Base-by-base conservation (phyloP, 176 grass and related monocot species). In the Oryza meyeriana region DNA sequence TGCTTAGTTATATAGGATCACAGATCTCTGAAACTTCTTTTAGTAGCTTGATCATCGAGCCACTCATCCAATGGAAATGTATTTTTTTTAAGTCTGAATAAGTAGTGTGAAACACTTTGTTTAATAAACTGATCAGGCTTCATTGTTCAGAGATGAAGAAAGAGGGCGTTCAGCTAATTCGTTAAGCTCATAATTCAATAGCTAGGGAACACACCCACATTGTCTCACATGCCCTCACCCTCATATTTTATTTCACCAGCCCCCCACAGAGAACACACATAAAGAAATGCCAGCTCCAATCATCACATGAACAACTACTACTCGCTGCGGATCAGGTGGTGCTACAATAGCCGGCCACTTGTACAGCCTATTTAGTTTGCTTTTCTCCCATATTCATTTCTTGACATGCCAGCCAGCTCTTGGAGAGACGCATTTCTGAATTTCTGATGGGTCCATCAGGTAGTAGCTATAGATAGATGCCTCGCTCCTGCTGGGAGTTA, bases 121-220 rank as follows among this genome's bases (percentile, higher is more conserved):
- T 24, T 68, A 18, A 63, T 31, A 81, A 45, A 72, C 0, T n/a
- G 50, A 55, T 55, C 66, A 71, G 40, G 41, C n/a, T 47, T 22
- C 7, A 59, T 14, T 1, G 24, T 61, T 58, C 8, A 44, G 22
- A 17, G 10, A 48, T 1, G 10, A 68, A 76, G 16, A 69, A 68
- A 47, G 14, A 75, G 74, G 59, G 26, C 45, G 26, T 10, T 24
- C 66, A 67, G 30, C 47, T 11, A 32, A 67, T 81, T 84, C 76
- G 61, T 29, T 72, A 79, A 65, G 64, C 52, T 6, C 3, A 85
- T 82, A 85, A 72, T 86, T 82, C 75, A 80, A 44, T n/a, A 55
- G 50, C 50, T n/a, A 32, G 75, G 81, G 85, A 84, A 87, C 91
- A 93, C 42, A 82, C 67, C 77, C 87, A 93, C 85, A 93, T 87